Conservation (phyloP, 495 filamentous ascomycete species). For the Beverwykella pulmonaria region DNA sequence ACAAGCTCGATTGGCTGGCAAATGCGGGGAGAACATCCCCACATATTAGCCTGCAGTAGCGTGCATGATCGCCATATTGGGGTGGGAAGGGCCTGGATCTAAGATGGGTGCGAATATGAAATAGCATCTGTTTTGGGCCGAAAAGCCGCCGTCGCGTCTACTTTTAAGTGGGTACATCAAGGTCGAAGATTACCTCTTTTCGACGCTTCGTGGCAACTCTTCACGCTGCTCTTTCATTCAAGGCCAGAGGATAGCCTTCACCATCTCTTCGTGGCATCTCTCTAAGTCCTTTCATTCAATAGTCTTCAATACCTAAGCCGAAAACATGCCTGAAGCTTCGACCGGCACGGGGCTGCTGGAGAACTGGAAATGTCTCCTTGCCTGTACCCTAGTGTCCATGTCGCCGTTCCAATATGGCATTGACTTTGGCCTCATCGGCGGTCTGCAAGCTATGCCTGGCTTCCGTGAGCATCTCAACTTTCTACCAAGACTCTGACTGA, state of each 20-base stretch:
- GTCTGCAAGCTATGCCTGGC: slow-evolving; percentile 64
- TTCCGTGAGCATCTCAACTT: slow-evolving; percentile 47
- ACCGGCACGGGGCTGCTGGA: slow-evolving; percentile 17
- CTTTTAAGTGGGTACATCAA: not conserved
- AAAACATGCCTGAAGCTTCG: slow-evolving; percentile 29
- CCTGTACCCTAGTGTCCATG: slow-evolving; percentile 54
- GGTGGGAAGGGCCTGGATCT: not conserved
- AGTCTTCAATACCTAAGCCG: not conserved
- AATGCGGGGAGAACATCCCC: slow-evolving; percentile 14
- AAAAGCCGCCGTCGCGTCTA: not conserved
- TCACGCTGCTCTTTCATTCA: not conserved
- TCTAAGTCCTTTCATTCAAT: not conserved
- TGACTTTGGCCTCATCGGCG: slow-evolving; percentile 64
- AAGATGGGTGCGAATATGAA: not conserved
- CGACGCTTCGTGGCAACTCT: not conserved
- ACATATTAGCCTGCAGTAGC: slow-evolving; percentile 18
- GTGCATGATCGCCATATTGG: slow-evolving; percentile 13
- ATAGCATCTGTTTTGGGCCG: not conserved
- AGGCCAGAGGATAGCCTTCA: too few species aligned
- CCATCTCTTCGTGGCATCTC: not conserved
- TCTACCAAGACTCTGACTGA: not conserved
- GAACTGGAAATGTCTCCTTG: slow-evolving; percentile 48
- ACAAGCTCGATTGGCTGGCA: not conserved
- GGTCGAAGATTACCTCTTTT: not conserved
- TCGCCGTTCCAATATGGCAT: slow-evolving; percentile 65